Evolutionary conservation across 192 early-diverging fungal genomes (phyloP), one percentile per base, ranked within the genome.

Genomic region (Backusella macrospora): DNA sequence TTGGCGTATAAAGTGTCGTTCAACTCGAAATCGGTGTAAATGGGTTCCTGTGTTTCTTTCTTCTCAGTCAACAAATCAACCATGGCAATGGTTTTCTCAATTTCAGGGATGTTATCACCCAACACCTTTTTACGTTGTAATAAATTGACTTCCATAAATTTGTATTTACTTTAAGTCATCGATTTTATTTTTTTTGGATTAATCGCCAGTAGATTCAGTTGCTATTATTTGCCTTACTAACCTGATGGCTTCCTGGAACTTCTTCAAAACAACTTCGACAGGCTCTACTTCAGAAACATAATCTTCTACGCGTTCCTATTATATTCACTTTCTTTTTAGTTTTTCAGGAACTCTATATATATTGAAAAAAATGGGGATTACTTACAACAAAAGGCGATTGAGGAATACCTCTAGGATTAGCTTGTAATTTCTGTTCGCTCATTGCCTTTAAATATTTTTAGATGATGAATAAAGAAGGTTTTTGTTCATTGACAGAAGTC

Each of bases 371-470:
- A 26, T 5, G 1, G 26, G 29, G 29, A 0, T 34, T 59, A 70
- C 87, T 48, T 84, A 93, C 94, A 68, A 99, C 92, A 83, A 99
- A 99, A 37, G 96, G 96, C 13, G 96, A 94, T 75, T 90, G 90
- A 26, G 97, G 97, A 71, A 99, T 99, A 72, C 97, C 96, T 73
- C 96, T 83, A 16, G 97, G 94, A 79, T 99, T 99, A 59, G 90
- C 78, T 71, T 94, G 90, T 64, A 95, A 79, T 68, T 55, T 84
- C 13, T 71, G 46, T 78, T 46, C 48, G 29, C 69, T 66, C 37
- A 68, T 55, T 38, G 75, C 6, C 3, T 59, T 59, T 23, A 13
- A 59, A 13, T 59, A 2, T 59, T 59, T 23, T 16, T 26, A 18
- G 52, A 59, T 59, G 52, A 59, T 59, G 52, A 59, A 26, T 59